These are phyloP conservation scores for Malassezia globosa DNA, from an alignment of 1,284 basidiomycete species.

Conservation along the genomic window DNA sequence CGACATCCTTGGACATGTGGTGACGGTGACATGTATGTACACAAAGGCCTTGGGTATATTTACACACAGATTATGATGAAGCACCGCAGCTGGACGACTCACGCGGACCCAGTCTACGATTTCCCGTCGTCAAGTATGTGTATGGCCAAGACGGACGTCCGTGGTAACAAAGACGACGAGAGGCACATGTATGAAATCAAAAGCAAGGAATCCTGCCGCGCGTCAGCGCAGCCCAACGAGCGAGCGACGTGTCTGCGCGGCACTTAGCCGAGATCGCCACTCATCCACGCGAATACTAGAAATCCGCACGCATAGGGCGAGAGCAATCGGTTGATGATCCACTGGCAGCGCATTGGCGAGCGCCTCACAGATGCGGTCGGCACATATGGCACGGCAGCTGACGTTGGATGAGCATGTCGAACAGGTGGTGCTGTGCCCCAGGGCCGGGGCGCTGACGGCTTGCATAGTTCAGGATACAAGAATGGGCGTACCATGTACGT, in stretches of 20 bases:
- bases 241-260: no score
- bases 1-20: conserved; percentile 22
- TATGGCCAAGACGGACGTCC: conserved; percentile 17
- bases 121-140: conserved; percentile 31
- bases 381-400: not conserved
- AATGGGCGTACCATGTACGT: conserved; percentile 15
- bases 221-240: no score
- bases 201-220: no score
- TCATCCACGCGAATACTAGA: conserved; percentile 41
- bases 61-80: conserved; percentile 4
- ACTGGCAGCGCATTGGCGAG: not conserved
- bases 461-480: conserved; percentile 12
- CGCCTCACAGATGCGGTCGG: not conserved
- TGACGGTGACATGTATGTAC: conserved; percentile 25
- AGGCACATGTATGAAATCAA: conserved; percentile 19
- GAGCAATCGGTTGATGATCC: not conserved
- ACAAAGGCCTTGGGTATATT: no score
- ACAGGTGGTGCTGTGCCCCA: conserved; percentile 14
- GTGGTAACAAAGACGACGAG: no score
- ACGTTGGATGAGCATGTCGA: not conserved
- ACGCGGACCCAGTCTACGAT: conserved; percentile 21
- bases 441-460: conserved; percentile 9
- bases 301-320: conserved; percentile 43
- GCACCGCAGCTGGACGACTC: not conserved
- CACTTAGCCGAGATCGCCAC: conserved; percentile 31